A percentile compares a stretch with the other conserved stretches of the same genome.
These are phyloP conservation scores for Phytomonas sp. DNA, from an alignment of 208 protist genomes.

Conservation along the genomic window DNA sequence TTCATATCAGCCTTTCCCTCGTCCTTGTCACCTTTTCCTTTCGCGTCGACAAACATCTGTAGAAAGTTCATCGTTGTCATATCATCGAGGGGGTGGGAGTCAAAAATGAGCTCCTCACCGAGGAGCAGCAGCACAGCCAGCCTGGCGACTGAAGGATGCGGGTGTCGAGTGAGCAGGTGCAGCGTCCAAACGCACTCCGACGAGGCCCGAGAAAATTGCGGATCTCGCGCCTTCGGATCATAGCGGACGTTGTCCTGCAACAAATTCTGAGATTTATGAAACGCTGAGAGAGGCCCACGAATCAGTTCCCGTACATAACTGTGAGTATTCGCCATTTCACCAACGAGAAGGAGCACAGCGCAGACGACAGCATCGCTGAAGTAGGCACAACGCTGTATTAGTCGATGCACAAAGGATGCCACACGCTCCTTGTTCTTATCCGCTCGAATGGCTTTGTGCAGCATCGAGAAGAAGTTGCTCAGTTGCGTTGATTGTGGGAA, in stretches of 20 bases:
- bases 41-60: slow-evolving; percentile 86
- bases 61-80: slow-evolving; percentile 83
- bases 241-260: slow-evolving; percentile 26
- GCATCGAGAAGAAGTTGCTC: slow-evolving; percentile 80
- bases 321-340: slow-evolving; percentile 69
- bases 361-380: slow-evolving; percentile 84
- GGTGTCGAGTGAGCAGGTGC: slow-evolving; percentile 69
- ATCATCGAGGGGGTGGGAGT: slow-evolving; percentile 86
- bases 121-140: slow-evolving; percentile 81
- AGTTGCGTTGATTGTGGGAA: slow-evolving; percentile 84
- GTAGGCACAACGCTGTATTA: slow-evolving; percentile 82
- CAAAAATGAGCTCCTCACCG: slow-evolving; percentile 82
- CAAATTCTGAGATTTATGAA: slow-evolving; percentile 1
- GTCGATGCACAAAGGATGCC: slow-evolving; percentile 83
- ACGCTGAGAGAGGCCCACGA: background rate
- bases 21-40: slow-evolving; percentile 17
- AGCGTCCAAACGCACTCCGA: slow-evolving; percentile 76
- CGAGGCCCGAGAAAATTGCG: slow-evolving; percentile 71
- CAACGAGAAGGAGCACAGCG: slow-evolving; percentile 81
- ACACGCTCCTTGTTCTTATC: slow-evolving; percentile 80
- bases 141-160: slow-evolving; percentile 85
- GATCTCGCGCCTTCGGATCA: slow-evolving; percentile 80
- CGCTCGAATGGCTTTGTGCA: slow-evolving; percentile 83
- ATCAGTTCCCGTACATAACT: slow-evolving; percentile 43
- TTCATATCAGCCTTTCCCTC: background rate